Evolutionary conservation across 495 filamentous ascomycete species (phyloP).

Genomic region (Tuber brumale): DNA sequence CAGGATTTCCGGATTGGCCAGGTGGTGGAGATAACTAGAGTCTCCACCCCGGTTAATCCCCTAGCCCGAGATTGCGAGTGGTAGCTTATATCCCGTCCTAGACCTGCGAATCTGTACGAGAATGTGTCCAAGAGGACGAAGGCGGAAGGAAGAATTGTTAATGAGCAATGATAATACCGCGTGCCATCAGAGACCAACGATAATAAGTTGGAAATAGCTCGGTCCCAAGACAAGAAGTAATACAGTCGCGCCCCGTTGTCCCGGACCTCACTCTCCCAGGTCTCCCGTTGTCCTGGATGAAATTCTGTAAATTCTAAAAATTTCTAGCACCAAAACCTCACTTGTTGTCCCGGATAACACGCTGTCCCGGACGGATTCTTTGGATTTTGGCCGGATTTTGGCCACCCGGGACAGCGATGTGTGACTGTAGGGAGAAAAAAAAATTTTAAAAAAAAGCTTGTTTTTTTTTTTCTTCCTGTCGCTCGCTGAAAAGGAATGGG

Average conservation of each 20-base stretch:
- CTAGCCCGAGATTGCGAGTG: neutral
- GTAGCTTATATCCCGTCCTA: neutral
- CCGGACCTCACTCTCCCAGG: too few relatives aligned
- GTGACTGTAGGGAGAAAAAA: too few relatives aligned
- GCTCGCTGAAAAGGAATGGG: neutral
- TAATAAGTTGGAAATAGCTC: neutral
- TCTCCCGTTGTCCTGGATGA: too few relatives aligned
- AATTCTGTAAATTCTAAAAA: too few relatives aligned
- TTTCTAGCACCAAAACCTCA: too few relatives aligned
- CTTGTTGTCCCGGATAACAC: too few relatives aligned
- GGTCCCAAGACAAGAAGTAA: neutral
- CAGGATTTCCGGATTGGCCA: neutral
- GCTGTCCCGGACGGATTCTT: too few relatives aligned
- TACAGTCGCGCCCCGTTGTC: too few relatives aligned
- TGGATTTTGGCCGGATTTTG: too few relatives aligned
- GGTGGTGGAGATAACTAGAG: neutral
- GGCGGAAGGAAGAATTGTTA: neutral
- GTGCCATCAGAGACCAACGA: neutral
- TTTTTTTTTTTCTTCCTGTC: neutral
- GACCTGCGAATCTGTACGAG: neutral
- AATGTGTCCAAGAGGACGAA: neutral
- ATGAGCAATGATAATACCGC: neutral
- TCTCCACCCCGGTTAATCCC: neutral
- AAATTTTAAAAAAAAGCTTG: neutral
- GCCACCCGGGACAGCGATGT: too few relatives aligned